Percentiles rank a stretch among this genome's conserved stretches.
Conservation (phyloP, 2,329 filamentous ascomycete genomes). For the Penicillium sp. region DNA sequence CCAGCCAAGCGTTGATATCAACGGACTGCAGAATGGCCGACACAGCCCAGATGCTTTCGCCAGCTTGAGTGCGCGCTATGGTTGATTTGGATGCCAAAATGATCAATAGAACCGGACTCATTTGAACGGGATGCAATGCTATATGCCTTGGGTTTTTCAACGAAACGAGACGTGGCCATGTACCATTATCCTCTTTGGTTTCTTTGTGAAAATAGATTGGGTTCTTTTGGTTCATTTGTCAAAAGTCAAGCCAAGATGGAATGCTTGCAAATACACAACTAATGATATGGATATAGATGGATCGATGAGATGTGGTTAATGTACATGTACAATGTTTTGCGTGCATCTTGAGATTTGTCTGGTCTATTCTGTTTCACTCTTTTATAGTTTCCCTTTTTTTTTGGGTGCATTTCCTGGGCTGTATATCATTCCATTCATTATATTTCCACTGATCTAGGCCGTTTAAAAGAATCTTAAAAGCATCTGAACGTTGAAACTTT, state of each 20-base stretch:
- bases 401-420: not conserved
- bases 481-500: not conserved
- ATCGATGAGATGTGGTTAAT: constrained; percentile 13
- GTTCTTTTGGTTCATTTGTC: not conserved
- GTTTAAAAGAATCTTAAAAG: not conserved
- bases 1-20: constrained; percentile 51
- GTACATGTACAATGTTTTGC: constrained; percentile 11
- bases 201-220: not conserved
- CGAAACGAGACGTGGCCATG: not conserved
- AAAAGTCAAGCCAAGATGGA: constrained; percentile 2
- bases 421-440: not conserved
- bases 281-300: constrained; percentile 19
- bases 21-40: constrained; percentile 46
- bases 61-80: constrained; percentile 49
- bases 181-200: not conserved
- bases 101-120: not conserved
- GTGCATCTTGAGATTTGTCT: constrained; percentile 15
- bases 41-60: constrained; percentile 55
- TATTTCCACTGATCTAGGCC: not conserved
- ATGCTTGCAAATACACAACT: constrained; percentile 2
- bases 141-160: not conserved
- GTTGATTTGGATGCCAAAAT: constrained; percentile 18
- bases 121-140: not conserved
- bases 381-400: constrained; percentile 3
- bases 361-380: constrained; percentile 9